A percentile compares a stretch with the other conserved stretches of the same genome.
Conservation (phyloP, 2,329 filamentous ascomycete species). For the Sporothrix protearum region DNA sequence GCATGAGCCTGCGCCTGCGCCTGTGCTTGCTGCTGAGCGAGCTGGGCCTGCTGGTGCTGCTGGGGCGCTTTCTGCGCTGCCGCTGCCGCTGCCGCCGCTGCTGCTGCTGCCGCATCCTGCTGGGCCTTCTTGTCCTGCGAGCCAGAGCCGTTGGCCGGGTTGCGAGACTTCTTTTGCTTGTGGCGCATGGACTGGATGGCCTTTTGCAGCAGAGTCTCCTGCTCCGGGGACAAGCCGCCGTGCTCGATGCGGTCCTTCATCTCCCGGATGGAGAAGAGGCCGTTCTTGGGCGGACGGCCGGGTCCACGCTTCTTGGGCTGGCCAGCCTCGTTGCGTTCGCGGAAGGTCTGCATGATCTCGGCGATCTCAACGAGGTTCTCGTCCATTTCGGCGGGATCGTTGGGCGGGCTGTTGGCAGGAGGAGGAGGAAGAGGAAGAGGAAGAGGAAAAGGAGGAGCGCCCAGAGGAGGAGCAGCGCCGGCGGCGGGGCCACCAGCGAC, state of each 20-base stretch:
- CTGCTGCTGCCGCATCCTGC: neutral
- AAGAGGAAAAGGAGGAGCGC: neutral
- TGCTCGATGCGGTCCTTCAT: slow-evolving; percentile 51
- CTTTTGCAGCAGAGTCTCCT: slow-evolving; percentile 6
- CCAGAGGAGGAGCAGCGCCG: neutral
- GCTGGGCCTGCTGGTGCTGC: neutral
- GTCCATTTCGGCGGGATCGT: slow-evolving; percentile 18
- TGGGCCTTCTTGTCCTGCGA: neutral
- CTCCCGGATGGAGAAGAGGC: slow-evolving; percentile 77
- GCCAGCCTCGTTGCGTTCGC: neutral
- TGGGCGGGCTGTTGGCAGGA: neutral
- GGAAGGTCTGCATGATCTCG: slow-evolving; percentile 19
- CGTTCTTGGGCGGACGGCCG: slow-evolving; percentile 77
- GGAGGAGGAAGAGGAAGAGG: neutral
- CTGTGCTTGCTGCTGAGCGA: neutral
- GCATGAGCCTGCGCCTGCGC: neutral
- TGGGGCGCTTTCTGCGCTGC: neutral
- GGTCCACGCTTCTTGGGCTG: slow-evolving; percentile 68
- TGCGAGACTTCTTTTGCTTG: slow-evolving; percentile 20
- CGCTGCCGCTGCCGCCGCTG: neutral
- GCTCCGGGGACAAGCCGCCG: slow-evolving; percentile 8
- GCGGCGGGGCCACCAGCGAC: neutral
- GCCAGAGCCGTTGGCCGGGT: neutral
- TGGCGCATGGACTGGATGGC: slow-evolving; percentile 21
- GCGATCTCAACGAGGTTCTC: slow-evolving; percentile 12